A percentile compares a stretch with the other conserved stretches of the same genome.
Conservation (phyloP, 257 asterid genomes). For the Ehretia macrophylla region DNA sequence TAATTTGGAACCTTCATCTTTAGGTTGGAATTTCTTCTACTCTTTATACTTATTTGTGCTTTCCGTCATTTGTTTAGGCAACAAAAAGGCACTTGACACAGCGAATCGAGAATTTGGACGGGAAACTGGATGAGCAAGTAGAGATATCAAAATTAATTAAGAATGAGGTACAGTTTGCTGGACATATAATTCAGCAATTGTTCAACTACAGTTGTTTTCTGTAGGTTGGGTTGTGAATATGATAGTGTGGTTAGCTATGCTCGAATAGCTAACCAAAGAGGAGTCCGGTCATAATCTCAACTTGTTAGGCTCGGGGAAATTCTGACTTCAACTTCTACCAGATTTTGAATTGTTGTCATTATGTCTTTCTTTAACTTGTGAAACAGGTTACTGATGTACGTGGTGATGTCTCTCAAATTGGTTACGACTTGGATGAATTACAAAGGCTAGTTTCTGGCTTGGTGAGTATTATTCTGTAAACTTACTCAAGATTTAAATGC, state of each 20-base stretch:
- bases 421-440: constrained; percentile 46
- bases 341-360: not conserved
- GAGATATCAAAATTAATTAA: constrained; percentile 70
- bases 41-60: constrained; percentile 6
- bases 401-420: constrained; percentile 60
- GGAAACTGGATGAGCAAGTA: constrained; percentile 84
- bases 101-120: constrained; percentile 88
- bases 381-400: constrained; percentile 61
- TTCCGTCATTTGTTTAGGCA: constrained; percentile 40
- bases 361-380: constrained; percentile 9
- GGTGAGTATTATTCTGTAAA: constrained; percentile 38
- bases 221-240: not conserved
- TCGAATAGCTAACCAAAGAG: not conserved
- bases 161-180: constrained; percentile 46
- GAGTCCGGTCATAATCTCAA: no score
- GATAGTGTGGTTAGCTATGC: not conserved
- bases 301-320: no score
- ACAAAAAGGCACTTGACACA: constrained; percentile 90
- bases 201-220: no score
- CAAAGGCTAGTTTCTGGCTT: constrained; percentile 58
- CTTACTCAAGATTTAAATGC: not conserved
- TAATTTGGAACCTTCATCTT: no score
- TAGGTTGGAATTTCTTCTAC: not conserved
- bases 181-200: not conserved
- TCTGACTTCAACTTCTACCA: not conserved